A percentile compares a stretch with the other conserved stretches of the same genome.
Conservation (phyloP, 352 stramenopile genomes). For the Globisporangium alternatum region DNA sequence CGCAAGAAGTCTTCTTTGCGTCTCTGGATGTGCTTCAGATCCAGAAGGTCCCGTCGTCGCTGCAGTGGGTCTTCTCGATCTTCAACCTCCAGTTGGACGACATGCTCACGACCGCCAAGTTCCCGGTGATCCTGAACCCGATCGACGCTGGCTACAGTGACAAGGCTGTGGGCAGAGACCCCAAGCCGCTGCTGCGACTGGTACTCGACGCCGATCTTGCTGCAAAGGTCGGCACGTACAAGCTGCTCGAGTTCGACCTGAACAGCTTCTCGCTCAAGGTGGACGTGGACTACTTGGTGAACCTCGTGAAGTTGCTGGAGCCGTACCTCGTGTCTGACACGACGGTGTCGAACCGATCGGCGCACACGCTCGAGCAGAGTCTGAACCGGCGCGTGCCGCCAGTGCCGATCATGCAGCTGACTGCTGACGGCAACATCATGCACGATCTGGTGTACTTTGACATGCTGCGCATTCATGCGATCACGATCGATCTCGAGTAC, state of each 20-base stretch:
- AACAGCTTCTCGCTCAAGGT: conserved; percentile 73
- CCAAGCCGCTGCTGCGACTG: conserved; percentile 65
- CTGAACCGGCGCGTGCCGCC: conserved; percentile 59
- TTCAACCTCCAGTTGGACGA: conserved; percentile 84
- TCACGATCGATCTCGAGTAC: conserved; percentile 78
- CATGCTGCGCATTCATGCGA: conserved; percentile 65
- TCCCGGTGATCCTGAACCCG: conserved; percentile 83
- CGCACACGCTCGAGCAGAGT: conserved; percentile 55
- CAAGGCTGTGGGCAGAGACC: conserved; percentile 54
- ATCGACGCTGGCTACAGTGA: conserved; percentile 78
- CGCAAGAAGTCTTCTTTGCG: conserved; percentile 82
- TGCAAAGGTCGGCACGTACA: conserved; percentile 79
- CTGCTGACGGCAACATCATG: conserved; percentile 62
- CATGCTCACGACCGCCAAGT: conserved; percentile 79
- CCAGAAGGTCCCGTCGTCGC: conserved; percentile 62
- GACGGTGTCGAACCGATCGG: conserved; percentile 53
- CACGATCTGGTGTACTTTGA: conserved; percentile 85
- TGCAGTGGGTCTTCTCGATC: conserved; percentile 76
- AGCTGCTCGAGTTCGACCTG: conserved; percentile 73
- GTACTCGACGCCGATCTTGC: conserved; percentile 73
- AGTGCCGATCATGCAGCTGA: conserved; percentile 53
- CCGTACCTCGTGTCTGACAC: conserved; percentile 73
- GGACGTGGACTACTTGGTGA: conserved; percentile 85
- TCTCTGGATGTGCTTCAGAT: conserved; percentile 77
- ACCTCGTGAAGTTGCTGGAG: conserved; percentile 76